These are phyloP conservation scores for Picea engelmannii DNA, from an alignment of 83 land plant species.

Conservation along the genomic window DNA sequence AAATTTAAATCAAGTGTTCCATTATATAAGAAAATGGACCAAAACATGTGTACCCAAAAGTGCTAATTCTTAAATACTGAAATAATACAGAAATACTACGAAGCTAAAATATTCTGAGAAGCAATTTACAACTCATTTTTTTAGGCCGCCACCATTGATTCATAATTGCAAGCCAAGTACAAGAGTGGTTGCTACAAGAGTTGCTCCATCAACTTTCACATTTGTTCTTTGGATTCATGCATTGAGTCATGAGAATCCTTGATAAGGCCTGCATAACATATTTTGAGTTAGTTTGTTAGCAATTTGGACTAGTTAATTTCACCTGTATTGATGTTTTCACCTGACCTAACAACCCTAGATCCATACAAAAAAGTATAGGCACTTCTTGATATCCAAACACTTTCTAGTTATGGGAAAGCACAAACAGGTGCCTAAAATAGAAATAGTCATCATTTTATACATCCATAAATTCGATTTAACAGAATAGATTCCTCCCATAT, in stretches of 20 bases:
- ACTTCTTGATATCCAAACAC: background rate
- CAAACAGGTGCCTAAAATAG: too few relatives aligned
- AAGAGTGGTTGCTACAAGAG: slow-evolving; percentile 12
- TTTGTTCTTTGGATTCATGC: slow-evolving; percentile 13
- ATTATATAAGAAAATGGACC: too few relatives aligned
- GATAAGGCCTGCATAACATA: slow-evolving; percentile 14
- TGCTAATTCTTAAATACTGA: slow-evolving; percentile 75
- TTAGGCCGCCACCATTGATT: slow-evolving; percentile 95
- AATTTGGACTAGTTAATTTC: background rate
- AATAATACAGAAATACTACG: slow-evolving; percentile 36
- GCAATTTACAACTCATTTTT: slow-evolving; percentile 80
- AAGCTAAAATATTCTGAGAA: slow-evolving; percentile 85
- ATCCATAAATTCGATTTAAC: too few relatives aligned
- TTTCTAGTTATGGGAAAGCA: too few relatives aligned
- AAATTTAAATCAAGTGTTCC: too few relatives aligned
- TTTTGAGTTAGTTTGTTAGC: background rate
- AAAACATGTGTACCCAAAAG: slow-evolving; percentile 52
- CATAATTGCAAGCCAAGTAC: slow-evolving; percentile 21
- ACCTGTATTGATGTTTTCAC: background rate
- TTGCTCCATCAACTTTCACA: slow-evolving; percentile 15
- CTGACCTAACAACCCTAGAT: background rate
- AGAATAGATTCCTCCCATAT: too few relatives aligned
- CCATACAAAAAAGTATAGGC: background rate
- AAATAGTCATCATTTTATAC: too few relatives aligned
- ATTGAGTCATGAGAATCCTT: slow-evolving; percentile 11